These are phyloP conservation scores for Paraglomus brasilianum DNA, from an alignment of 192 early-diverging fungal genomes.

Conservation along the genomic window DNA sequence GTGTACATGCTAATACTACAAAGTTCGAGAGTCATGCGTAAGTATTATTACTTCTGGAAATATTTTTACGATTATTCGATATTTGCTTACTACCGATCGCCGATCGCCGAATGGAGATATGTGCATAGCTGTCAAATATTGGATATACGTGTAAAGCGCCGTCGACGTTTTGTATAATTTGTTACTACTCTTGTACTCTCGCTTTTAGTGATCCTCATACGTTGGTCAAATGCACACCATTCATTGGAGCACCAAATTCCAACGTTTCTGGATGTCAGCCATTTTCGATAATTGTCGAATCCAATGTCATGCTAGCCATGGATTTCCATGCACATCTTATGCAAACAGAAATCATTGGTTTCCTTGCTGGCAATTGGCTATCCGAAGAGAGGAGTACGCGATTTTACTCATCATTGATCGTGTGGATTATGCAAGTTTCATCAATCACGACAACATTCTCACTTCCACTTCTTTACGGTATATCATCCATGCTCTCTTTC, in stretches of 20 bases:
- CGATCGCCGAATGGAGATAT: too few species aligned
- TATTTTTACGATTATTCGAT: neutral
- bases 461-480: neutral
- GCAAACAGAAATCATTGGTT: conserved; percentile 86
- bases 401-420: too few species aligned
- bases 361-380: conserved; percentile 80
- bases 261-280: conserved; percentile 72
- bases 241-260: conserved; percentile 66
- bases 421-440: too few species aligned
- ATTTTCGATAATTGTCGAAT: conserved; percentile 70
- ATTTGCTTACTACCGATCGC: too few species aligned
- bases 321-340: conserved; percentile 93
- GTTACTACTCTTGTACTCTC: conserved; percentile 9
- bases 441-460: too few species aligned
- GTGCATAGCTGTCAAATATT: too few species aligned
- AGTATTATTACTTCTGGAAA: neutral
- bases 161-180: neutral
- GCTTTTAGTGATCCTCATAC: conserved; percentile 66
- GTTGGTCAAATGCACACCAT: conserved; percentile 83
- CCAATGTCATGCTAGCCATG: conserved; percentile 79
- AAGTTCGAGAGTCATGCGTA: conserved; percentile 45
- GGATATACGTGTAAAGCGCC: neutral
- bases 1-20: conserved; percentile 41
- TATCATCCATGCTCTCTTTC: neutral
- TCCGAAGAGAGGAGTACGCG: conserved; percentile 42